phyloP scores from a whole-genome alignment of 2,329 filamentous ascomycete genomes.

The Coniella vitis region DNA sequence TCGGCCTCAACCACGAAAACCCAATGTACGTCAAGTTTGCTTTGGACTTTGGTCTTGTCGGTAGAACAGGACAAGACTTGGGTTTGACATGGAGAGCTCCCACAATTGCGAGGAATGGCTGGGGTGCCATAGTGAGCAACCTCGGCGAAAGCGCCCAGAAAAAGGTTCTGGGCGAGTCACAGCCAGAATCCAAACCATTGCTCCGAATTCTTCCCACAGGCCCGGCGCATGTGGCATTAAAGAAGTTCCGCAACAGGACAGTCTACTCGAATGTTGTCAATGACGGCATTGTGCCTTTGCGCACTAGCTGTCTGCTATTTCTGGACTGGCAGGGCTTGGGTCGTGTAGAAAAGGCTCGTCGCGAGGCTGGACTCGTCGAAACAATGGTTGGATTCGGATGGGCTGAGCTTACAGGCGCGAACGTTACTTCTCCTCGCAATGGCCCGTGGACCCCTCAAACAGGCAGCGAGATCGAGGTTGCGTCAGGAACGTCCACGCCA shows the following conservation, averaged over 20 bases:
- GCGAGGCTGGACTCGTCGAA: conserved; percentile 87
- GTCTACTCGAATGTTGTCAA: conserved; percentile 97
- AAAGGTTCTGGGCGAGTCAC: conserved; percentile 49
- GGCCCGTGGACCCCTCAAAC: conserved; percentile 36
- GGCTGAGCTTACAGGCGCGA: conserved; percentile 80
- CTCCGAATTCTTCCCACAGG: conserved; percentile 85
- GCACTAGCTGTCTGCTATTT: conserved; percentile 94
- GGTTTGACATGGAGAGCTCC: conserved; percentile 92
- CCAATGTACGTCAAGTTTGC: conserved; percentile 96
- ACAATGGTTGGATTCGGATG: conserved; percentile 92
- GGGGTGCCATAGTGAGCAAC: conserved; percentile 80
- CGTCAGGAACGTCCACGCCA: conserved; percentile 28
- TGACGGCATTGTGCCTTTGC: conserved; percentile 89
- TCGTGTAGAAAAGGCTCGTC: conserved; percentile 85
- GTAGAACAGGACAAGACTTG: conserved; percentile 91
- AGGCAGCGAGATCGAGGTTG: conserved; percentile 17
- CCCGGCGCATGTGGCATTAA: conserved; percentile 78
- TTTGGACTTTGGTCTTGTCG: conserved; percentile 89
- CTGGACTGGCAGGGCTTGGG: conserved; percentile 93
- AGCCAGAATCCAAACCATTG: conserved; percentile 81
- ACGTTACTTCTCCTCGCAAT: conserved; percentile 40
- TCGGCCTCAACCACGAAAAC: conserved; percentile 94
- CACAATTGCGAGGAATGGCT: conserved; percentile 75
- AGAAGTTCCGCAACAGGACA: conserved; percentile 84
- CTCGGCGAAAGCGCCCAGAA: conserved; percentile 63